Conservation (phyloP, 2,329 filamentous ascomycete genomes). For the Aspergillus aculeatus region DNA sequence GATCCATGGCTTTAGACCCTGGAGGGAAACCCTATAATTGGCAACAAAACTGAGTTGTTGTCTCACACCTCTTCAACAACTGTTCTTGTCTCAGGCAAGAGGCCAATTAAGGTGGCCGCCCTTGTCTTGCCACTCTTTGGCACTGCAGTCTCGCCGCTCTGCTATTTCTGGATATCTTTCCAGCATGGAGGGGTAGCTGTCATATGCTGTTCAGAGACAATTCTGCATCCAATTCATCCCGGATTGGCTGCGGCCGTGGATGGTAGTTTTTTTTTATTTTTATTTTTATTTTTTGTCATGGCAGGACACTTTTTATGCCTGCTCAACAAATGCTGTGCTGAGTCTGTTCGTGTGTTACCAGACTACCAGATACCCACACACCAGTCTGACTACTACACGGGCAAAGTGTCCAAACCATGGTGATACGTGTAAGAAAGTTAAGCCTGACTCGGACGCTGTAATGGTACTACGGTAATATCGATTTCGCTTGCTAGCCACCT, state of each 20-base stretch:
- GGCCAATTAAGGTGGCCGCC: background rate
- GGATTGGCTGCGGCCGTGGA: background rate
- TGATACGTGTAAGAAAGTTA: background rate
- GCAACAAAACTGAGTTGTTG: constrained; percentile 14
- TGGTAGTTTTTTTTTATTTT: background rate
- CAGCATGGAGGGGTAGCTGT: constrained; percentile 9
- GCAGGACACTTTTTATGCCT: background rate
- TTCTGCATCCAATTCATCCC: background rate
- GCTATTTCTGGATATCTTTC: background rate
- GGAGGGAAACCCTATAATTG: constrained; percentile 22
- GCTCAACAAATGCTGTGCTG: background rate
- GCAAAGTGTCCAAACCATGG: background rate
- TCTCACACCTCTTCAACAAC: constrained; percentile 18
- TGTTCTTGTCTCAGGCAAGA: background rate
- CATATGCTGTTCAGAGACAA: constrained; percentile 2
- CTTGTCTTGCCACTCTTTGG: constrained; percentile 1
- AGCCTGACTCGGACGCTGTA: background rate
- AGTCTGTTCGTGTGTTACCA: too few species aligned
- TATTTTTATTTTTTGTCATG: constrained; percentile 1
- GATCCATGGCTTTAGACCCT: constrained; percentile 17
- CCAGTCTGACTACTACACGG: background rate
- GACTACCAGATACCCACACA: too few species aligned
- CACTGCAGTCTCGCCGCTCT: background rate
- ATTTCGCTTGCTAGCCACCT: background rate
- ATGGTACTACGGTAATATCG: background rate